Evolutionary conservation across 2,329 filamentous ascomycete genomes (phyloP).

Genomic region (Colletotrichum camelliae): DNA sequence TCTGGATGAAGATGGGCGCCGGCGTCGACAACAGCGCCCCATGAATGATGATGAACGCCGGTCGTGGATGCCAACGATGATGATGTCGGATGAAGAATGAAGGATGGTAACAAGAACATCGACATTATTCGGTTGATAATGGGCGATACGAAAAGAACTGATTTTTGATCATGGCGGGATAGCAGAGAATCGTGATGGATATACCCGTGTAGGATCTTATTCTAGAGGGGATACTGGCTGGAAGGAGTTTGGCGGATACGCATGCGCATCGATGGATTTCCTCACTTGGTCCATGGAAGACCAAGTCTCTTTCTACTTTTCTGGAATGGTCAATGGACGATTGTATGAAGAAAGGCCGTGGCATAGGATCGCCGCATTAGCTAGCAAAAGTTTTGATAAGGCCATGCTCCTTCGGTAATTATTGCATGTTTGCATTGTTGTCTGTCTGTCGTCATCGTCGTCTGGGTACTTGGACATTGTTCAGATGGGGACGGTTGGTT

Average conservation of each 20-base stretch:
- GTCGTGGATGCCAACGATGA: neutral
- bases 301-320: neutral
- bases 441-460: neutral
- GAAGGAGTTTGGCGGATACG: neutral
- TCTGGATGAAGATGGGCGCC: neutral
- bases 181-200: neutral
- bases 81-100: neutral
- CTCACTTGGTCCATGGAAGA: neutral
- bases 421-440: neutral
- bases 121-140: neutral
- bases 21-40: neutral
- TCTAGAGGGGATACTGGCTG: neutral
- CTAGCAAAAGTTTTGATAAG: neutral
- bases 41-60: neutral
- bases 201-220: neutral
- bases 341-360: neutral
- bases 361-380: neutral
- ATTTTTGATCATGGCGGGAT: neutral
- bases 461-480: neutral
- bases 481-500: too few relatives aligned
- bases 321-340: neutral
- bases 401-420: neutral
- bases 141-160: neutral
- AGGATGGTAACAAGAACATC: neutral
- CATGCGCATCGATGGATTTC: neutral